These are phyloP conservation scores for Tolypocladium tropicale DNA, from an alignment of 2,329 filamentous ascomycete species.

Conservation along the genomic window DNA sequence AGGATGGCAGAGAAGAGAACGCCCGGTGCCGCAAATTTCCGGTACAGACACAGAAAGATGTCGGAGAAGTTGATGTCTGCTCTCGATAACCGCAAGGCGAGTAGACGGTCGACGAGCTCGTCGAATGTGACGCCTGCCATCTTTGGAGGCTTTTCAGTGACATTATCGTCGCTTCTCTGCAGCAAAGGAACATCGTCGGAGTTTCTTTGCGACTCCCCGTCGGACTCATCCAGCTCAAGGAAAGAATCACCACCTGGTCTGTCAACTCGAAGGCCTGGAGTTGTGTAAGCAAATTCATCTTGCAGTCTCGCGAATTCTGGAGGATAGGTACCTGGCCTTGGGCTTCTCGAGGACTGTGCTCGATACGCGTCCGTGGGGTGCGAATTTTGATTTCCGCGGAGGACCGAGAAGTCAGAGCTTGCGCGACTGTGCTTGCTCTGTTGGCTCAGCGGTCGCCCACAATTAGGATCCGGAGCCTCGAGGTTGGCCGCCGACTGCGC, in stretches of 20 bases:
- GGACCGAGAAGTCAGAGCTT: conserved; percentile 58
- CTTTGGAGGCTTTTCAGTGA: conserved; percentile 40
- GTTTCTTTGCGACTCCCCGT: conserved; percentile 53
- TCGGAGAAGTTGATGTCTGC: conserved; percentile 82
- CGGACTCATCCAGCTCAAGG: conserved; percentile 60
- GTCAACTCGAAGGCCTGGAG: conserved; percentile 42
- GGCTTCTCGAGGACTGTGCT: conserved; percentile 20
- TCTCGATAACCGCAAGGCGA: conserved; percentile 72
- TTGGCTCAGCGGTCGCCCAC: conserved; percentile 44
- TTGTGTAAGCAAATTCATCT: conserved; percentile 34
- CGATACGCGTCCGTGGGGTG: conserved; percentile 28
- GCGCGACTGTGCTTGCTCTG: conserved; percentile 59
- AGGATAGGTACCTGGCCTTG: conserved; percentile 15
- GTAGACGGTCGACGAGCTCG: conserved; percentile 76
- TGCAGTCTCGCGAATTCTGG: background rate
- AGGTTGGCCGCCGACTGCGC: conserved; percentile 53
- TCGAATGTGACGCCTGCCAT: conserved; percentile 48
- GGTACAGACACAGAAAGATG: conserved; percentile 85
- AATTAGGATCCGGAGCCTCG: conserved; percentile 41
- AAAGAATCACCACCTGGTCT: conserved; percentile 42
- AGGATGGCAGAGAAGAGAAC: conserved; percentile 71
- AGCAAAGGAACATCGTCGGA: conserved; percentile 59
- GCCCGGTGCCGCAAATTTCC: conserved; percentile 79
- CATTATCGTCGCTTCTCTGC: conserved; percentile 54
- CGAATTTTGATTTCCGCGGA: conserved; percentile 42